Evolutionary conservation across 176 grass and related monocot species (phyloP).

Genomic region (Avena sativa): DNA sequence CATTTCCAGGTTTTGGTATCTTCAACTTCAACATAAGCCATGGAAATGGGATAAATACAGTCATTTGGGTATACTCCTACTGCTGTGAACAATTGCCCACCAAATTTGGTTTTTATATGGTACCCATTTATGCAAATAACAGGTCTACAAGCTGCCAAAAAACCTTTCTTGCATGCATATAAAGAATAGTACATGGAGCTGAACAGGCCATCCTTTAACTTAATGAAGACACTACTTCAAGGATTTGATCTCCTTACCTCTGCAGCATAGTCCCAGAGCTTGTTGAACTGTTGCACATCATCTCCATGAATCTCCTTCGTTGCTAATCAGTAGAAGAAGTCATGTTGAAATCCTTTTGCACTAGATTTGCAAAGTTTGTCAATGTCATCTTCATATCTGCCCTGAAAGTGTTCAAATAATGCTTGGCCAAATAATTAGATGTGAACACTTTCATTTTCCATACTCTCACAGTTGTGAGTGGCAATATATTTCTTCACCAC

Average conservation of each 20-base stretch:
- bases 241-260: no score
- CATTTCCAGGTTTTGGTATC: neutral
- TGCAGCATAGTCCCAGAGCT: no score
- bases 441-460: neutral
- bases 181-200: neutral
- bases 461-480: neutral
- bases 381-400: no score
- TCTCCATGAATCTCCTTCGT: no score
- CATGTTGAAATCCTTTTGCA: no score
- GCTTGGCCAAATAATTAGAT: no score
- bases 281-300: no score
- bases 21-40: neutral
- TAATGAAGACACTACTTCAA: no score
- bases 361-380: no score
- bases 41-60: neutral
- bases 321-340: no score
- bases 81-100: neutral
- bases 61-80: neutral
- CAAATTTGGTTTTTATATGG: neutral
- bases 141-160: neutral
- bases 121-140: neutral
- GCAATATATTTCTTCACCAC: neutral
- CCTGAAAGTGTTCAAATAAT: no score
- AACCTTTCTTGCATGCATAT: neutral
- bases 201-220: neutral